Evolutionary conservation across 2,329 filamentous ascomycete genomes (phyloP).

Genomic region (Akanthomyces muscarius): DNA sequence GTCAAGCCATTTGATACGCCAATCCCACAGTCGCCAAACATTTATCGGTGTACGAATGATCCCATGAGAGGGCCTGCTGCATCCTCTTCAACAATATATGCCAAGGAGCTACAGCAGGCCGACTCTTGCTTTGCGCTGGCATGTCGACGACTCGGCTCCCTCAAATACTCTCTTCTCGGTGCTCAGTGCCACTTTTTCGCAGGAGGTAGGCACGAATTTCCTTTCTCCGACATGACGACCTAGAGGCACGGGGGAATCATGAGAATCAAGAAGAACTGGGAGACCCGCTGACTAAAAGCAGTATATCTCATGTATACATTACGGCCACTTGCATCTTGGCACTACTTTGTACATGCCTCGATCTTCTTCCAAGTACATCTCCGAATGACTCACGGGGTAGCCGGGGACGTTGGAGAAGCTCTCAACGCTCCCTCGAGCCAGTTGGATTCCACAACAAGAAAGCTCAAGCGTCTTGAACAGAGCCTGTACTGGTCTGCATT

Average conservation of each 20-base stretch:
- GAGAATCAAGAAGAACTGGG: too few species aligned
- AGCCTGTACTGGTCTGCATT: constrained; percentile 41
- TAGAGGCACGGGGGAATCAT: background rate
- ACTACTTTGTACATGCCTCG: constrained; percentile 31
- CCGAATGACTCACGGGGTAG: constrained; percentile 22
- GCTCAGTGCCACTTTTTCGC: constrained; percentile 37
- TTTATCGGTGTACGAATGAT: background rate
- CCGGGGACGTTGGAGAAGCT: constrained; percentile 17
- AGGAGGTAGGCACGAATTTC: constrained; percentile 22
- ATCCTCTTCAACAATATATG: constrained; percentile 18
- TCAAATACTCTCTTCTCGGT: constrained; percentile 28
- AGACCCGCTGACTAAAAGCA: constrained; percentile 1
- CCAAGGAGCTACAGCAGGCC: constrained; percentile 20
- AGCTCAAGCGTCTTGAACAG: constrained; percentile 33
- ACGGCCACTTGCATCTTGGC: constrained; percentile 35
- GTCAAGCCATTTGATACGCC: constrained; percentile 22
- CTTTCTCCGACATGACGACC: background rate
- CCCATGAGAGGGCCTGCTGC: background rate
- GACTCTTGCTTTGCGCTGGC: constrained; percentile 26
- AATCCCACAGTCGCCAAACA: background rate
- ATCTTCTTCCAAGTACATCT: constrained; percentile 33
- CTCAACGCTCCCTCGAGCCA: constrained; percentile 11
- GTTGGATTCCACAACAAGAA: constrained; percentile 15
- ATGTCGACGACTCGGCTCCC: constrained; percentile 24
- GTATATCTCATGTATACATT: constrained; percentile 39